Evolutionary conservation across 2,329 filamentous ascomycete genomes (phyloP).

Genomic region (Sarocladium brachiariae): DNA sequence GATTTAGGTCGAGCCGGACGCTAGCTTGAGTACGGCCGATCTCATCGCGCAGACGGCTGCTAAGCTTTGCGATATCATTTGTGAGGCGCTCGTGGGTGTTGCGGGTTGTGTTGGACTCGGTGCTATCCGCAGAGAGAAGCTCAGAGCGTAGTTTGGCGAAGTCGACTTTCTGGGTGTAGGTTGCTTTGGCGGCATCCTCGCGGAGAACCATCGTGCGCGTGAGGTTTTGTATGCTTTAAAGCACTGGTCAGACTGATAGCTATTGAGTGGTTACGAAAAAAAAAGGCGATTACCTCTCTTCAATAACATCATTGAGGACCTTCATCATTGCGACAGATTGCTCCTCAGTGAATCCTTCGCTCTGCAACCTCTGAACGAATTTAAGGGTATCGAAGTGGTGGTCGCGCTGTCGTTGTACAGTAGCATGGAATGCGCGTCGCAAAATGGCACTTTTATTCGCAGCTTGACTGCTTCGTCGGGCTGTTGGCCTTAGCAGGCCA

Average conservation of each 20-base stretch:
- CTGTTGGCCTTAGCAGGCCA: conserved; percentile 1
- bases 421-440: conserved; percentile 59
- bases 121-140: conserved; percentile 83
- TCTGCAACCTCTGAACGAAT: conserved; percentile 84
- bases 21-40: conserved; percentile 90
- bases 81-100: conserved; percentile 86
- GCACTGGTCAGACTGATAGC: too few species aligned
- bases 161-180: conserved; percentile 86
- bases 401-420: conserved; percentile 54
- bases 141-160: conserved; percentile 96
- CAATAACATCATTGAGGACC: conserved; percentile 90
- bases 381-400: conserved; percentile 98
- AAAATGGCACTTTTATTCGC: conserved; percentile 16
- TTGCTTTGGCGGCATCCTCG: conserved; percentile 81
- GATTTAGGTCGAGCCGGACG: conserved; percentile 84
- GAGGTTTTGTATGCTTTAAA: conserved; percentile 78
- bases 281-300: conserved; percentile 85
- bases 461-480: background rate
- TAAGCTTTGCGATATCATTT: conserved; percentile 92
- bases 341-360: conserved; percentile 90
- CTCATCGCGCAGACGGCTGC: conserved; percentile 82
- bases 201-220: conserved; percentile 96
- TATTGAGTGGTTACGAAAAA: too few species aligned
- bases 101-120: conserved; percentile 81
- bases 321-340: conserved; percentile 99